Evolutionary conservation across 2,329 filamentous ascomycete genomes (phyloP), one percentile per base, ranked within the genome.

Genomic region (Teratosphaeria zuluensis): DNA sequence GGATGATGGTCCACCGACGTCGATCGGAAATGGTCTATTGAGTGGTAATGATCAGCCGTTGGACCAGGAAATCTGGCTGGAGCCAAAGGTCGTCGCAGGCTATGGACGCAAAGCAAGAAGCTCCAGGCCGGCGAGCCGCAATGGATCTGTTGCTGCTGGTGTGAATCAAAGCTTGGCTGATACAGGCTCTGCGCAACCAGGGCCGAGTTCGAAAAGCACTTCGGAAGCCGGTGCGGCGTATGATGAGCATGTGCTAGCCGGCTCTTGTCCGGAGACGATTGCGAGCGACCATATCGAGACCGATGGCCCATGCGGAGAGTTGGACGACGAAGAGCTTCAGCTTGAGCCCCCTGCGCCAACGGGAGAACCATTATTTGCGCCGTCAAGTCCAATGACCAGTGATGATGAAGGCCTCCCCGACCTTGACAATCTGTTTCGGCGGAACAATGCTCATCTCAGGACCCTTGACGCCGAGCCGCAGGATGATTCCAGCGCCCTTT

Each of bases 81-180:
- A 59, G 32, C 57, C 65, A 19, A 63, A 62, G 58, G 59, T 59
- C 60, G 62, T 63, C 35, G 62, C 58, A 30, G 63, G 61, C 12
- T 67, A 66, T 54, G 63, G 63, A 21, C 58, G 59, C 32, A 63
- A 63, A 61, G 59, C 31, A n/a, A 53, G 21, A 53, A 19, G n/a
- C n/a, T 48, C 42, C 42, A 48, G 42, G 42, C 42, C 42, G 8
- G 6, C 42, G 21, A 48, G 42, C 42, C 42, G 42, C n/a, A 16
- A 48, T 7, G 42, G 42, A 19, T 8, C 9, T 5, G 4, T 19
- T 11, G 16, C 19, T 6, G 19, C 42, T 19, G 4, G 1, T 48
- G 42, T 4, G 7, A 11, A 19, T n/a, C n/a, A 48, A 9, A 9
- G 3, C 9, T 19, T 19, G 42, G 6, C 16, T 48, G 16, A 6